Percentiles rank a stretch among this genome's conserved stretches.
phyloP scores from a whole-genome alignment of 2,329 filamentous ascomycete species.

The Ambrosiella xylebori region DNA sequence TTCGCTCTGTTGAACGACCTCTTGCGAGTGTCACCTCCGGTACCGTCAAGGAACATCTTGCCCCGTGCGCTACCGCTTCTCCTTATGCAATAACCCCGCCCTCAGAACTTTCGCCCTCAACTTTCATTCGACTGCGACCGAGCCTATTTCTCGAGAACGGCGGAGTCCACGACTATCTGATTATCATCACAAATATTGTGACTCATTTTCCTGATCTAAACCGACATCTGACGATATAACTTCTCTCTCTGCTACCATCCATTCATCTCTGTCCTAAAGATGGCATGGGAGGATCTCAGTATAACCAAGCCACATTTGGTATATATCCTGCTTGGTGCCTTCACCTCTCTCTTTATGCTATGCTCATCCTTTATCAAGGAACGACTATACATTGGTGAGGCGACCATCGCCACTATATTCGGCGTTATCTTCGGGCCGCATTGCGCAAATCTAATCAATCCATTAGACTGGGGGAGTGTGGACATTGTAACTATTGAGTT shows the following conservation, averaged over 20 bases:
- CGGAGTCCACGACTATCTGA: not conserved
- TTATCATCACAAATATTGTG: too few relatives aligned
- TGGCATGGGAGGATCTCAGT: conserved; percentile 66
- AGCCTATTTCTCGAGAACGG: not conserved
- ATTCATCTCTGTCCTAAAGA: conserved; percentile 19
- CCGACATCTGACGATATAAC: not conserved
- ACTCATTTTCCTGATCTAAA: too few relatives aligned
- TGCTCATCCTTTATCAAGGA: conserved; percentile 98
- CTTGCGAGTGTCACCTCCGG: too few relatives aligned
- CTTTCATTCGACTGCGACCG: conserved; percentile 5
- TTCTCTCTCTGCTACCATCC: not conserved
- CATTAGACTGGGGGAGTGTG: conserved; percentile 58
- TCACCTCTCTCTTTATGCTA: conserved; percentile 95
- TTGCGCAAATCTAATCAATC: conserved; percentile 66
- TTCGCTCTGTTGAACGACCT: too few relatives aligned
- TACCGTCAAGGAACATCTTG: too few relatives aligned
- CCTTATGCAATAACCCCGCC: conserved; percentile 3
- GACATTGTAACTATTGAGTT: conserved; percentile 82
- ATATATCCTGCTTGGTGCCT: conserved; percentile 94
- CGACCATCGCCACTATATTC: conserved; percentile 77
- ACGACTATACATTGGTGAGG: conserved; percentile 95
- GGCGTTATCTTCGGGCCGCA: conserved; percentile 81
- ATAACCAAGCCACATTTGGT: conserved; percentile 94
- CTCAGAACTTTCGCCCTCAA: not conserved
- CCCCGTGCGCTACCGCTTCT: not conserved